phyloP scores from a whole-genome alignment of 192 early-diverging fungal species.

The Dimargaris cristalligena region DNA sequence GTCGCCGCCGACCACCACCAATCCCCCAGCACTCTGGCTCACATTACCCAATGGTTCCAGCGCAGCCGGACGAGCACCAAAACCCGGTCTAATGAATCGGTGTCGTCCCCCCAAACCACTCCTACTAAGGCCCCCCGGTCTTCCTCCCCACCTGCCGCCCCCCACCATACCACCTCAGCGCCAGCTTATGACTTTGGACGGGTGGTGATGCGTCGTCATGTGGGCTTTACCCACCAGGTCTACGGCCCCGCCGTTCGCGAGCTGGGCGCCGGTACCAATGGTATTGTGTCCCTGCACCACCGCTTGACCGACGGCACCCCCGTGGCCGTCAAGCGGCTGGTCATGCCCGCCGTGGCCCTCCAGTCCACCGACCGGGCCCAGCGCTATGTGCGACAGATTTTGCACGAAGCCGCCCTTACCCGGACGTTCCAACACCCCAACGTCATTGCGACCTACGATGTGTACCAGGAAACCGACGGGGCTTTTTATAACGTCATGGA shows the following conservation, averaged over 20 bases:
- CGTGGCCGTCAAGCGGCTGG: conserved; percentile 9
- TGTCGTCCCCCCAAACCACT: neutral
- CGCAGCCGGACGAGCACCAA: conserved; percentile 7
- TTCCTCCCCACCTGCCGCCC: no score
- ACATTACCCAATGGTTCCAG: conserved; percentile 7
- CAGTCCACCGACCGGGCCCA: conserved; percentile 4
- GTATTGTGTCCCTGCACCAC: conserved; percentile 13
- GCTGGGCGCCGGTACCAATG: conserved; percentile 19
- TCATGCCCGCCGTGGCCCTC: neutral
- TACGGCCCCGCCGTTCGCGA: conserved; percentile 29
- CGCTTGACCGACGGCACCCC: neutral
- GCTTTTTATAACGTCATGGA: conserved; percentile 9
- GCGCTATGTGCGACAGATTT: conserved; percentile 8
- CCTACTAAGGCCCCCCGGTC: neutral
- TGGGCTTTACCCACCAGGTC: conserved; percentile 13
- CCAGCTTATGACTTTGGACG: no score
- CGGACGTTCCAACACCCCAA: conserved; percentile 7
- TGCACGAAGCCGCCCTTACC: conserved; percentile 3
- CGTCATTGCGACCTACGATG: conserved; percentile 5
- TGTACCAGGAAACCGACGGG: neutral
- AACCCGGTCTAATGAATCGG: neutral
- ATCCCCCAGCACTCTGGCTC: neutral
- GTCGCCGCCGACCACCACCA: neutral
- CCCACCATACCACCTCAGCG: no score
- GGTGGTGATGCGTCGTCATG: neutral